Conservation (phyloP, 768 basidiomycete species). For the Crassisporium funariophilum region DNA sequence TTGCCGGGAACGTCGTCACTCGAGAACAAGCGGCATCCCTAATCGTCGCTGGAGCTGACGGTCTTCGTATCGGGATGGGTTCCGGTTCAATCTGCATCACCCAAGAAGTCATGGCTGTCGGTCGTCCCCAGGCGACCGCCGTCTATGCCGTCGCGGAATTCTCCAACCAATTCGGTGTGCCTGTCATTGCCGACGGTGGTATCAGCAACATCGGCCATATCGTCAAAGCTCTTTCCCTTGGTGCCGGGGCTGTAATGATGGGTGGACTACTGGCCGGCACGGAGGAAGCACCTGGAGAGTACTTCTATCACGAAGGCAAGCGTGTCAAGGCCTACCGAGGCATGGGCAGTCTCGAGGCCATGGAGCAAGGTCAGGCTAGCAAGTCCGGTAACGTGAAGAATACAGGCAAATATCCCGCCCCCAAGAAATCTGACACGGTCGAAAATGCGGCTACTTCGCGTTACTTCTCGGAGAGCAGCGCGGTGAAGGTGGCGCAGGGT, state of each 20-base stretch:
- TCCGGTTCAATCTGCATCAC: constrained; percentile 99
- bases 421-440: constrained; percentile 47
- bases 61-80: constrained; percentile 96
- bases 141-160: constrained; percentile 97
- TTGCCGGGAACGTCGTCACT: constrained; percentile 98
- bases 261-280: constrained; percentile 95
- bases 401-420: constrained; percentile 47
- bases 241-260: constrained; percentile 99
- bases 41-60: constrained; percentile 94
- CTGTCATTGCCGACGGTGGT: constrained; percentile 96
- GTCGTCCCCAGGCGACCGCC: constrained; percentile 97
- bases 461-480: constrained; percentile 92
- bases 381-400: constrained; percentile 27
- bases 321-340: constrained; percentile 98
- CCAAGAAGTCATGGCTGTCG: constrained; percentile 99
- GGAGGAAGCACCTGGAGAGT: constrained; percentile 96
- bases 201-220: constrained; percentile 96
- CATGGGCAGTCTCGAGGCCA: constrained; percentile 96
- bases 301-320: constrained; percentile 99
- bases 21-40: constrained; percentile 95
- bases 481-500: constrained; percentile 95
- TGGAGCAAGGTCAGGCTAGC: constrained; percentile 72
- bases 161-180: constrained; percentile 88
- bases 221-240: constrained; percentile 93
- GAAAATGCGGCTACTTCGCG: constrained; percentile 96